Evolutionary conservation across 2,329 filamentous ascomycete species (phyloP), one percentile per base, ranked within the genome.

Genomic region (Lithohypha guttulata): DNA sequence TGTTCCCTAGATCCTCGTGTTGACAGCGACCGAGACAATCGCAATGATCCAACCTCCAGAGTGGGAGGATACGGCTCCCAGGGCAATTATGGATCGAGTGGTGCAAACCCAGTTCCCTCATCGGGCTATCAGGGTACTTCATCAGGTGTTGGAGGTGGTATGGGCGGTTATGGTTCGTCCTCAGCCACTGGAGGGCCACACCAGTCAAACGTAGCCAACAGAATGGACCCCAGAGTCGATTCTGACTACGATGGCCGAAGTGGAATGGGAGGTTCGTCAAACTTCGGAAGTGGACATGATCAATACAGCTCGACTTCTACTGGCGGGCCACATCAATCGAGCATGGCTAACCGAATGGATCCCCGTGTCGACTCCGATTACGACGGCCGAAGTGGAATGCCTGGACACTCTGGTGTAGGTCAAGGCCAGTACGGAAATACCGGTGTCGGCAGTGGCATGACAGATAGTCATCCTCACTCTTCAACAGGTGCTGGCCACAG

Each of bases 1-100:
- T 29, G 55, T 42, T 51, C 53, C 34, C 42, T 53, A 1, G 53
- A 55, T 32, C 53, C 54, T 18, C 42, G 52, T 13, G 52, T 55
- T 6, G 51, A 59, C 42, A 39, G 22, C 21, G 43, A 39, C 22
- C 23, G 22, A 15, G 15, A 33, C 22, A 9, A 28, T 10, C 30
- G 30, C 30, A 33, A 33, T 33, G 30, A 33, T 33, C 30, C 30
- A 5, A 15, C 30, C 11, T 33, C 30, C 11, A n/a, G 28, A 31
- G 15, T 17, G 7, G 28, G 28, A 8, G 28, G 28, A 7, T 31
- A 31, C 14, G 28, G 28, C 14, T 25, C 23, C 8, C 23, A 25
- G n/a, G 23, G 23, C 7, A 7, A 28, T 5, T 28, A 28, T 10
- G 26, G 26, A n/a, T 6, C 11, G n/a, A 10, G 26, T 28, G 26